Evolutionary conservation across 1,284 basidiomycete genomes (phyloP).

Genomic region (Pyrrhoderma lamaoense): DNA sequence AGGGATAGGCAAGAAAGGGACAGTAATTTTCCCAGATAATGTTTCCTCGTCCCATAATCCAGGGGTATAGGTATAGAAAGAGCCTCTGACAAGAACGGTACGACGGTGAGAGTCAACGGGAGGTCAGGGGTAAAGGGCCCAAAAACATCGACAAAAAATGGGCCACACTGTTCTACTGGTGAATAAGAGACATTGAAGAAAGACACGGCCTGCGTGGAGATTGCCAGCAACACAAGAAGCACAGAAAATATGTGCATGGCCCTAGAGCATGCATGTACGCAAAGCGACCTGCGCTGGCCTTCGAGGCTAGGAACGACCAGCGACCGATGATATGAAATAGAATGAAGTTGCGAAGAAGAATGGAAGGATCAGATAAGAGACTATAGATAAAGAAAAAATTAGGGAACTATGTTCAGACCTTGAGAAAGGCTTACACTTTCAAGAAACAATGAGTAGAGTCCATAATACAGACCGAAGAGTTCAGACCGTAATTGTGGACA

Average conservation of each 20-base stretch:
- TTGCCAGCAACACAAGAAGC: conserved; percentile 33
- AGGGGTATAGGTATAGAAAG: conserved; percentile 39
- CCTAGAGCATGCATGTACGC: conserved; percentile 11
- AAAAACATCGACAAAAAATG: conserved; percentile 39
- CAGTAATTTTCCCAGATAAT: conserved; percentile 34
- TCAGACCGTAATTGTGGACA: too few species aligned
- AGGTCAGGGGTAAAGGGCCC: conserved; percentile 26
- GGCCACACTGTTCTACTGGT: conserved; percentile 46
- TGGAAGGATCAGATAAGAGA: too few species aligned
- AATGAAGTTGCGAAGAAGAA: too few species aligned
- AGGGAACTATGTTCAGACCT: too few species aligned
- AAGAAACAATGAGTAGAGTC: too few species aligned
- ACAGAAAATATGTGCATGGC: conserved; percentile 30
- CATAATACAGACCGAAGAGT: too few species aligned
- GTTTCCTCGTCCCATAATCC: conserved; percentile 32
- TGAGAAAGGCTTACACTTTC: too few species aligned
- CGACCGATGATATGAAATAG: too few species aligned
- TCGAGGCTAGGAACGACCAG: neutral
- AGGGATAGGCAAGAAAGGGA: conserved; percentile 46
- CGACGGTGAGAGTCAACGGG: conserved; percentile 42
- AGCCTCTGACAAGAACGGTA: conserved; percentile 46
- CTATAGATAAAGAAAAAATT: too few species aligned
- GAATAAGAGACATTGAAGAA: conserved; percentile 41
- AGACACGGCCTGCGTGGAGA: conserved; percentile 41
- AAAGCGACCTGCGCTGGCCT: conserved; percentile 10